Base-by-base conservation (phyloP, 768 basidiomycete species). In the Imleria badia region DNA sequence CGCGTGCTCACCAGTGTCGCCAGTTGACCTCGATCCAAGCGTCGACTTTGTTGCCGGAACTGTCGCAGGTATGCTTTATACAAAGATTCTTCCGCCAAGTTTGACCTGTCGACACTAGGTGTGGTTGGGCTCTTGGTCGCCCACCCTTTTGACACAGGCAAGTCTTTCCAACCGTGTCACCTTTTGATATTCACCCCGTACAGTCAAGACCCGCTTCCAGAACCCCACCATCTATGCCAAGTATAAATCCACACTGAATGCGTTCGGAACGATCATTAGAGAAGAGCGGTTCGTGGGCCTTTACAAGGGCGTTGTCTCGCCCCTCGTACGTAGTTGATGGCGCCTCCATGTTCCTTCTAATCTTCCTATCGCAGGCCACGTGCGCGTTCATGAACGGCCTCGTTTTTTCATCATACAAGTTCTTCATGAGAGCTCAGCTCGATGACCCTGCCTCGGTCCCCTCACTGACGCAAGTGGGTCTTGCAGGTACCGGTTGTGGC, bases 201-300 rank as follows among this genome's bases (percentile, higher is more conserved):
- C 60, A 88, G 90, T 92, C 59, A 93, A 93, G 75, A 89, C 91
- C 15, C 81, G 90, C 36, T 81, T 91, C 53, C 91, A 93, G 67
- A 86, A 77, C 61, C 86, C 86, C 0, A 68, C 73, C 22, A 77
- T 83, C 17, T 76, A 81, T 13, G 62, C 65, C 4, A 82, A 72
- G 62, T 92, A 93, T 62, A 73, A 67, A 20, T 86, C 85, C 7
- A 87, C 84, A 0, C 61, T 81, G n/a, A 73, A 86, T 66, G 86
- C 89, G 1, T 75, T 91, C 48, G 55, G 70, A 33, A 87, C 83
- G 2, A 91, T 93, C 52, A 62, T 87, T 3, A 77, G 78, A 11
- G 88, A 91, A 66, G 91, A 92, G 66, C 77, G 78, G 29, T 75
- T 91, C 44, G 56, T 74, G 33, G 86, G 89, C 1, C 71, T 92